Evolutionary conservation across 169 alveolate species (phyloP).

Genomic region (Plasmodium vinckei): DNA sequence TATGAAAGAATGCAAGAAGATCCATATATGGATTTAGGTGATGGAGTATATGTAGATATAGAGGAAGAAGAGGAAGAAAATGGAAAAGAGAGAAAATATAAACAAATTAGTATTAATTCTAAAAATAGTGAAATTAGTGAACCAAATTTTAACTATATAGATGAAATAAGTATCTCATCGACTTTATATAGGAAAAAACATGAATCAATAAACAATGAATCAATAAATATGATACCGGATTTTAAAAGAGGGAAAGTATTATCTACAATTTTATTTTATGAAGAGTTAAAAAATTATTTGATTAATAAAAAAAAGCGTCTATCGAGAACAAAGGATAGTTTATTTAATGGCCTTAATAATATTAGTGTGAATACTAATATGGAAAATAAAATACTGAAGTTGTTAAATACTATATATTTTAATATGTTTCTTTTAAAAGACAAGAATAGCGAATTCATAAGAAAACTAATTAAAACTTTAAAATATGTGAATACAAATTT

Average conservation of each 20-base stretch:
- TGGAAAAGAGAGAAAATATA: background rate
- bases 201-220: too few species aligned
- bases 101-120: background rate
- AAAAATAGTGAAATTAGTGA: background rate
- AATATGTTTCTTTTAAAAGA: slow-evolving; percentile 56
- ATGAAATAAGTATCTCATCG: background rate
- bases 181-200: background rate
- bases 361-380: background rate
- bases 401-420: slow-evolving; percentile 51
- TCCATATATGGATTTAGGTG: slow-evolving; percentile 23
- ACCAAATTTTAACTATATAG: background rate
- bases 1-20: slow-evolving; percentile 3
- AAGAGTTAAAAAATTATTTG: slow-evolving; percentile 29
- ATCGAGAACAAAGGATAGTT: background rate
- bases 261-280: slow-evolving; percentile 21
- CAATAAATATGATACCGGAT: background rate
- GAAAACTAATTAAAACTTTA: slow-evolving; percentile 33
- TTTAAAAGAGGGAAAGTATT: slow-evolving; percentile 6
- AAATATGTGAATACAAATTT: slow-evolving; percentile 36
- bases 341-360: background rate
- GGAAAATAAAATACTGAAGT: slow-evolving; percentile 22
- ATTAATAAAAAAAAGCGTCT: slow-evolving; percentile 12
- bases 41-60: slow-evolving; percentile 18
- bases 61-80: slow-evolving; percentile 14
- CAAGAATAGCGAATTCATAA: slow-evolving; percentile 41